Evolutionary conservation across 2,329 filamentous ascomycete genomes (phyloP).

Genomic region (Delphinella strobiligena): DNA sequence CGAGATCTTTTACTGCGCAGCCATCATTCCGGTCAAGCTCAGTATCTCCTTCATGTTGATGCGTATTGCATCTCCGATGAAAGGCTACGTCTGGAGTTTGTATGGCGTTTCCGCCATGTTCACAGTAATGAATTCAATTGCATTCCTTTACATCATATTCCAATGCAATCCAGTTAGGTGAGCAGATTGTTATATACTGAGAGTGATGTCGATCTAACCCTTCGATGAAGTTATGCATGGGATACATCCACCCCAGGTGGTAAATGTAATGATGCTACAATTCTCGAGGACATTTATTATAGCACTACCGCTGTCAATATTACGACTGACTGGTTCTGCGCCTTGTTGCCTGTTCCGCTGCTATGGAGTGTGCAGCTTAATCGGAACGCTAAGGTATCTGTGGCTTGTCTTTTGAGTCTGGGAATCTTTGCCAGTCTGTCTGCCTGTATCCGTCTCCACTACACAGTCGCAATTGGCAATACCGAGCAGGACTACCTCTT

Average conservation of each 20-base stretch:
- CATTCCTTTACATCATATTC: slow-evolving; percentile 25
- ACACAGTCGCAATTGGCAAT: slow-evolving; percentile 23
- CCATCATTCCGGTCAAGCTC: slow-evolving; percentile 25
- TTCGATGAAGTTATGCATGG: slow-evolving; percentile 15
- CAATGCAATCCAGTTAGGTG: slow-evolving; percentile 21
- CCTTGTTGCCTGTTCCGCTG: slow-evolving; percentile 27
- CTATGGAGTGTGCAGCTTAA: slow-evolving; percentile 32
- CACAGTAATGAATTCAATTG: slow-evolving; percentile 19
- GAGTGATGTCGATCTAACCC: not conserved
- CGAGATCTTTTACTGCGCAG: slow-evolving; percentile 24
- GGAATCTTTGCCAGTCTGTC: slow-evolving; percentile 23
- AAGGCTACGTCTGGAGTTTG: slow-evolving; percentile 16
- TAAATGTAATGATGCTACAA: slow-evolving; percentile 15
- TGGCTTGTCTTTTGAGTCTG: slow-evolving; percentile 24
- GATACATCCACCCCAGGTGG: slow-evolving; percentile 17
- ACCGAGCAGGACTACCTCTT: slow-evolving; percentile 19
- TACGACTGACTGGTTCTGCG: slow-evolving; percentile 24
- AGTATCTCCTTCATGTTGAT: slow-evolving; percentile 25
- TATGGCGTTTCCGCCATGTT: slow-evolving; percentile 21
- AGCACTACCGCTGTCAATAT: slow-evolving; percentile 25
- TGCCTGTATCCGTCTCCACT: slow-evolving; percentile 22
- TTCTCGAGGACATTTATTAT: slow-evolving; percentile 23
- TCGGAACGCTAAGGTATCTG: slow-evolving; percentile 27
- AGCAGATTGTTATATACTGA: not conserved
- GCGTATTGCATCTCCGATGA: slow-evolving; percentile 20